Evolutionary conservation across 164 flowering plant species (phyloP), one percentile per base, ranked within the genome.

Genomic region (Nelumbo lutea): DNA sequence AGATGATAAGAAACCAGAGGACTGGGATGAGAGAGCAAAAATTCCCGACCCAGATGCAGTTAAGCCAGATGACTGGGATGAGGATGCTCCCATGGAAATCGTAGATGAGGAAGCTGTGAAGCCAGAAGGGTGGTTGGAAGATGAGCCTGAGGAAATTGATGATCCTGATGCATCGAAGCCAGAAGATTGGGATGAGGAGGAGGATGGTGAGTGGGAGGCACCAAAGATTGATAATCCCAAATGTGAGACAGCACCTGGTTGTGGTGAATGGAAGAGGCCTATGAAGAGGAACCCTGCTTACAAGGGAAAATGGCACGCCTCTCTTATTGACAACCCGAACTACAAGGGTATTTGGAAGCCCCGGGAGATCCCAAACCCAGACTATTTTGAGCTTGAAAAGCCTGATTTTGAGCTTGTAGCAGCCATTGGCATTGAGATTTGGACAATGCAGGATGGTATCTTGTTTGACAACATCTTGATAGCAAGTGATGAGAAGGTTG

Each of bases 391-490:
- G 71, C 84, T 92, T 59, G 88, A 90, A 1, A 82, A 76, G 27
- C 94, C 98, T 41, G 80, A 89, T 76, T 87, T 89, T 76, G 98
- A 95, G 81, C 88, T 96, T 48, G 76, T 95, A 69, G 94, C 93
- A 56, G 98, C 97, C 14, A 69, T 95, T 76, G 99, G 97, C n/a
- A 92, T 92, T 84, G 99, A 95, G 82, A 90, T 92, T 50, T 95
- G 98, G 99, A 92, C 99, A 59, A 92, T 92, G 99, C 99, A 95
- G 70, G 97, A 95, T 80, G 99, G 98, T n/a, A 88, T 95, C 13
- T 64, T 95, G 82, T 92, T 95, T 73, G 97, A 95, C 80, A 92
- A 90, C 50, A 78, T 95, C 64, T 76, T 95, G 87, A 90, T 95
- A 11, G 80, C 94, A 1, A 68, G 74, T 42, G 85, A 83, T 78